These are phyloP conservation scores for Drechslerella dactyloides DNA, from an alignment of 2,329 filamentous ascomycete genomes.

Conservation along the genomic window DNA sequence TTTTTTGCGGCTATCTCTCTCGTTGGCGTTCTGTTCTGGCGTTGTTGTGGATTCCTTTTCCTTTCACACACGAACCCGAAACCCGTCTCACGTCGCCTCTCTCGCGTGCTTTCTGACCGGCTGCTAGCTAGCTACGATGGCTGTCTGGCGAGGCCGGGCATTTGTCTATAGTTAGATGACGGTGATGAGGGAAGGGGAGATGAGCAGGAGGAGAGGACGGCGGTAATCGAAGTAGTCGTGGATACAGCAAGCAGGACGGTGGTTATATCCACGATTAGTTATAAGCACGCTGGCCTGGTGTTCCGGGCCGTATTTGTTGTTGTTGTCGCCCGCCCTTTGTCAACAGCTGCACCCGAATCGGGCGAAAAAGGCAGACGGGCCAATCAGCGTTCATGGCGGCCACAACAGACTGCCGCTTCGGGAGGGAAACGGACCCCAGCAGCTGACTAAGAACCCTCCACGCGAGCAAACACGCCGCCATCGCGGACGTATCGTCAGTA, in stretches of 20 bases:
- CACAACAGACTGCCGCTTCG: too few relatives aligned
- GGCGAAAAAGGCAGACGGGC: not conserved
- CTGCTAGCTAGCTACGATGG: not conserved
- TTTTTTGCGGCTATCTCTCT: conserved; percentile 17
- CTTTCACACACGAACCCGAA: not conserved
- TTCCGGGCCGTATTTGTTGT: conserved; percentile 44
- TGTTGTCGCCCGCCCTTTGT: conserved; percentile 47
- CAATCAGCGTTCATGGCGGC: conserved; percentile 26
- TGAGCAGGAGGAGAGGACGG: conserved; percentile 45
- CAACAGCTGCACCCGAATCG: conserved; percentile 17
- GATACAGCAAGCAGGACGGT: conserved; percentile 25
- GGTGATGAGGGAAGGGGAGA: conserved; percentile 48
- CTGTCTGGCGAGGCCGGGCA: not conserved
- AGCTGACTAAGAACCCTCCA: conserved; percentile 50
- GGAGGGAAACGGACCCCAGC: too few relatives aligned
- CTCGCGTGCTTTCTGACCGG: too few relatives aligned
- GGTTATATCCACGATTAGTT: conserved; percentile 12
- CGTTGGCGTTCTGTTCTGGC: conserved; percentile 33
- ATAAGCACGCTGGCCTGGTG: conserved; percentile 24
- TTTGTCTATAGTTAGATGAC: conserved; percentile 18
- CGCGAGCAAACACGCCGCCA: conserved; percentile 26
- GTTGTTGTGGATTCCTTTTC: conserved; percentile 34
- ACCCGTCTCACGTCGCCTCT: too few relatives aligned
- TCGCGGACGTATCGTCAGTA: too few relatives aligned
- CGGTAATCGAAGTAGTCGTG: conserved; percentile 51